These are phyloP conservation scores for Claviceps arundinis DNA, from an alignment of 2,329 filamentous ascomycete species.

Conservation along the genomic window DNA sequence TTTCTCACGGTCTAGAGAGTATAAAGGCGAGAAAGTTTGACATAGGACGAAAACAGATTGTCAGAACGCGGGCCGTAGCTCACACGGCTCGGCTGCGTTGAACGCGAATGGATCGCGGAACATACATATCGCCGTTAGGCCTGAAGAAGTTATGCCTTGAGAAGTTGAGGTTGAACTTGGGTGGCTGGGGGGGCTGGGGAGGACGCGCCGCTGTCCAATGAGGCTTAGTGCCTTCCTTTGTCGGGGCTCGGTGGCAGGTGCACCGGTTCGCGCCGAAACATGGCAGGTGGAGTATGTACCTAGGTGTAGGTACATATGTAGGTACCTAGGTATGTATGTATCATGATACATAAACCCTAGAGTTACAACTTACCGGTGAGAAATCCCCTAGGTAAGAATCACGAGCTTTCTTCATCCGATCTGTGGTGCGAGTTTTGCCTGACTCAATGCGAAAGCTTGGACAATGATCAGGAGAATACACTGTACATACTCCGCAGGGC, in stretches of 20 bases:
- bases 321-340: too few species aligned
- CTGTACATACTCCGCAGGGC: too few species aligned
- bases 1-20: background rate
- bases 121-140: background rate
- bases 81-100: background rate
- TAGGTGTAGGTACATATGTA: too few species aligned
- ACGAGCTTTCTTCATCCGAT: too few species aligned
- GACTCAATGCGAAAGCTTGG: too few species aligned
- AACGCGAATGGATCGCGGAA: background rate
- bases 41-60: background rate
- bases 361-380: too few species aligned
- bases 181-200: background rate
- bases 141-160: background rate
- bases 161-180: background rate
- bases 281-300: background rate
- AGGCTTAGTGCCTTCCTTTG: background rate
- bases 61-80: background rate
- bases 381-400: too few species aligned
- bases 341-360: too few species aligned
- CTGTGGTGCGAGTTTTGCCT: too few species aligned
- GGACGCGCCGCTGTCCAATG: background rate
- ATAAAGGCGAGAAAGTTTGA: background rate
- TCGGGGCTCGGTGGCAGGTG: too few species aligned
- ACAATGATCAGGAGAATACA: too few species aligned
- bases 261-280: background rate